A percentile compares a stretch with the other conserved stretches of the same genome.
Evolutionary conservation across 2,329 filamentous ascomycete species (phyloP).

Genomic region (Sporothrix inflata): DNA sequence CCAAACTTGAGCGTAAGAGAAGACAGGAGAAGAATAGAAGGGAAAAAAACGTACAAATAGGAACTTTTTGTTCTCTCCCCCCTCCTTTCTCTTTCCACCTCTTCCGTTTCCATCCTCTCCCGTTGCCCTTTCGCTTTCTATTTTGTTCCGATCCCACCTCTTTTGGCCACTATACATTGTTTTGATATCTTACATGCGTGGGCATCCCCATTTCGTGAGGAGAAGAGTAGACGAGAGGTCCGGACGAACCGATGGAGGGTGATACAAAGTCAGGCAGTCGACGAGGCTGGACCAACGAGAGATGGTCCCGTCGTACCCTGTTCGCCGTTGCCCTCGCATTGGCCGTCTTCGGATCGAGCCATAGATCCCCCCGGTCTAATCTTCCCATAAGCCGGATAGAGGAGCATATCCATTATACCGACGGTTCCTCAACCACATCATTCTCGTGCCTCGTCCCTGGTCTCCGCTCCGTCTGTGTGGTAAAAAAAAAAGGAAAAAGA

Average conservation of each 20-base stretch:
- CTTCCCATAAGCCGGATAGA: background rate
- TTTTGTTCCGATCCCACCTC: background rate
- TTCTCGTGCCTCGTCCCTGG: background rate
- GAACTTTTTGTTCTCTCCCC: background rate
- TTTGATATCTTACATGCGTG: constrained; percentile 7
- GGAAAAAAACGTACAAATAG: background rate
- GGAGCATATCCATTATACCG: background rate
- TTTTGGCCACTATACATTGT: background rate
- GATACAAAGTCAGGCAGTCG: background rate
- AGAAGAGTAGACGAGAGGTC: background rate
- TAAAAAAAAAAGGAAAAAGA: background rate
- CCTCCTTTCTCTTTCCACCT: background rate
- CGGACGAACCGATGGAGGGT: background rate
- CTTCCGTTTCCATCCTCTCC: background rate
- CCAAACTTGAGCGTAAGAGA: background rate
- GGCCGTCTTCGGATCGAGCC: background rate
- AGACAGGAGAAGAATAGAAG: background rate
- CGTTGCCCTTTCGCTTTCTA: background rate
- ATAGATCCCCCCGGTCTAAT: background rate
- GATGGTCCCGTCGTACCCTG: background rate
- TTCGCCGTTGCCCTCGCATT: background rate
- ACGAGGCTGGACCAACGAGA: background rate
- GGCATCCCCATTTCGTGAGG: background rate
- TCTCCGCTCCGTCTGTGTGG: background rate
- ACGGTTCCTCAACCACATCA: background rate